A percentile compares a stretch with the other conserved stretches of the same genome.
Conservation (phyloP, 768 basidiomycete genomes). For the Tylopilus intermedius region DNA sequence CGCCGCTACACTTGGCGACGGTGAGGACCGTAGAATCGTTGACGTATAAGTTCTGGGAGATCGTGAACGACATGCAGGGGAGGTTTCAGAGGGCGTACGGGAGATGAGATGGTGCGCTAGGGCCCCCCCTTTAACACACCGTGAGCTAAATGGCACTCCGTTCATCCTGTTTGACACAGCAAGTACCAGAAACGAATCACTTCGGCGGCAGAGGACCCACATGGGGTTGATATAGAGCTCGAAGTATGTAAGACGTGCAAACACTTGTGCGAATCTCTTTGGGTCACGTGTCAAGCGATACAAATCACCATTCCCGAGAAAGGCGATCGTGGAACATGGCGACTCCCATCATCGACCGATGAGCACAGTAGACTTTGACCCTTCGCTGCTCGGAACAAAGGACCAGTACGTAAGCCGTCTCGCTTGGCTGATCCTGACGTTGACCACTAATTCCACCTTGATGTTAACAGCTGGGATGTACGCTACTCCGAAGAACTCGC, state of each 20-base stretch:
- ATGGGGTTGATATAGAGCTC: no score
- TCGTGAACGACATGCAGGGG: constrained; percentile 14
- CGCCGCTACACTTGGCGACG: constrained; percentile 27
- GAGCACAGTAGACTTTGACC: constrained; percentile 45
- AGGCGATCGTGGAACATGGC: no score
- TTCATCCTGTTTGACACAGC: no score
- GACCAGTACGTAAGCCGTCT: constrained; percentile 35
- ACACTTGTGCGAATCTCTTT: no score
- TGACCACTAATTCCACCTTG: no score
- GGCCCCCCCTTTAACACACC: constrained; percentile 2
- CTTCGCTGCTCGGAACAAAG: constrained; percentile 70
- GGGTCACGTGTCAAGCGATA: no score
- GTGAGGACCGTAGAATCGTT: constrained; percentile 20
- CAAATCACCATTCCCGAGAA: background rate
- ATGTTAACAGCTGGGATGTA: no score
- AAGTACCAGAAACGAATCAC: no score
- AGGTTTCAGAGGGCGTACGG: constrained; percentile 6
- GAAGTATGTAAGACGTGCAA: no score
- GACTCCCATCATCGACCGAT: constrained; percentile 10
- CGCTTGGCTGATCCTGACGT: no score
- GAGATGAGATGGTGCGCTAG: background rate
- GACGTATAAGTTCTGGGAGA: constrained; percentile 35
- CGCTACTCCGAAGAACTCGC: constrained; percentile 67
- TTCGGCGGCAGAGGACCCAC: no score
- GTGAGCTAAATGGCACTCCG: background rate